A percentile compares a stretch with the other conserved stretches of the same genome.
phyloP scores from a whole-genome alignment of 2,329 filamentous ascomycete genomes.

The Ceratocystis colombiana region DNA sequence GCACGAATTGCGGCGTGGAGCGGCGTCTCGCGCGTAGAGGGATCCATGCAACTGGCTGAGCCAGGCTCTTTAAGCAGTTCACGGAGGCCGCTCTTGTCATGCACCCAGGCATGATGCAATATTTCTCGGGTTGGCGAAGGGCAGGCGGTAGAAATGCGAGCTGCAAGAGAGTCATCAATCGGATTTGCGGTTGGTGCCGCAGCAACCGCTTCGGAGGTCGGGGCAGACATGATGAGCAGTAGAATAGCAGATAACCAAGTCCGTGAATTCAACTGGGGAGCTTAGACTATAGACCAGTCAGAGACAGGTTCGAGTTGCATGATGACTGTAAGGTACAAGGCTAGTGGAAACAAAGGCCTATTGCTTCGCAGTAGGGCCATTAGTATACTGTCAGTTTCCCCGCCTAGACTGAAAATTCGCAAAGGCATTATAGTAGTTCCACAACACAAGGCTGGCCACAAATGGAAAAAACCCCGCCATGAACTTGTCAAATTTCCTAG shows the following conservation, averaged over 20 bases:
- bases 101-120: slow-evolving; percentile 46
- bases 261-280: background rate
- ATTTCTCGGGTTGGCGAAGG: slow-evolving; percentile 43
- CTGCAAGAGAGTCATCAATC: slow-evolving; percentile 42
- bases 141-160: slow-evolving; percentile 45
- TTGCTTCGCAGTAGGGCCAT: background rate
- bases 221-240: slow-evolving; percentile 7
- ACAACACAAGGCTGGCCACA: background rate
- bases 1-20: slow-evolving; percentile 84
- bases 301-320: background rate
- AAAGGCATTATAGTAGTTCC: background rate
- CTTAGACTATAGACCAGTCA: background rate
- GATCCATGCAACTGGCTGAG: slow-evolving; percentile 67
- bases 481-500: background rate
- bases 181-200: background rate
- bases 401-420: background rate
- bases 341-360: background rate
- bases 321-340: background rate
- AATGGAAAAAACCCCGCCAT: background rate
- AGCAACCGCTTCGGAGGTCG: background rate
- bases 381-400: background rate
- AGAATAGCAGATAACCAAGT: background rate
- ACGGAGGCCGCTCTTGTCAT: slow-evolving; percentile 56
- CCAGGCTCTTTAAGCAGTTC: slow-evolving; percentile 55
- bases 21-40: slow-evolving; percentile 74